Evolutionary conservation across 2,329 filamentous ascomycete species (phyloP), one percentile per base, ranked within the genome.

Genomic region (Colletotrichum sp.): DNA sequence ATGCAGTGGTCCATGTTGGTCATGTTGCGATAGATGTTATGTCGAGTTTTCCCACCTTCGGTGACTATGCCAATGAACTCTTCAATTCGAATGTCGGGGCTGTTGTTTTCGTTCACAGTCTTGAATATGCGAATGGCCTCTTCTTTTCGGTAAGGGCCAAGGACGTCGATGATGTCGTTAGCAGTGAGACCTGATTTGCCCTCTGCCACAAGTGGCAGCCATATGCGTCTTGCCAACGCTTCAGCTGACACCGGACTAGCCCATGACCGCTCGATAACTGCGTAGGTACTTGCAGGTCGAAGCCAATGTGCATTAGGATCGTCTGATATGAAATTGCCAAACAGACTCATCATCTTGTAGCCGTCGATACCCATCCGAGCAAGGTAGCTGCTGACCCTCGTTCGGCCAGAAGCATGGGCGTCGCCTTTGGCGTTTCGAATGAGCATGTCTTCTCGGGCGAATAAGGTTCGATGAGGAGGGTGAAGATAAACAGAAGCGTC

Each of bases 1-100:
- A 82, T 78, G 62, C 79, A 81, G 72, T 82, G 81, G 28, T 83
- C 81, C 57, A 80, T 79, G 49, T 78, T 78, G 55, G 78, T 77
- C 78, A 83, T 82, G 66, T 71, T 76, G 34, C 78, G 72, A 76
- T 81, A 82, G n/a, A 82, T 80, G 30, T 80, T 70, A 44, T 82
- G 78, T 18, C 80, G 79, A 36, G 78, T 72, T 28, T 78, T 76
- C 5, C 81, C 81, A 3, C 79, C 79, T 32, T 83, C 81, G 13
- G 78, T 78, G 12, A 82, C 77, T 8, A 80, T 80, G 71, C 78
- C 79, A 28, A 80, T 69, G 70, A 83, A 80, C 66, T 83, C 81
- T 12, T 81, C 80, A 12, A 82, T 78, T n/a, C 76, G 78, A 30
- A 82, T 79, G 52, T 82, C 80, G 55, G 80, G 80, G 28, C 76